These are phyloP conservation scores for Globisporangium rhizosaccharum DNA, from an alignment of 352 stramenopile genomes.

Conservation along the genomic window DNA sequence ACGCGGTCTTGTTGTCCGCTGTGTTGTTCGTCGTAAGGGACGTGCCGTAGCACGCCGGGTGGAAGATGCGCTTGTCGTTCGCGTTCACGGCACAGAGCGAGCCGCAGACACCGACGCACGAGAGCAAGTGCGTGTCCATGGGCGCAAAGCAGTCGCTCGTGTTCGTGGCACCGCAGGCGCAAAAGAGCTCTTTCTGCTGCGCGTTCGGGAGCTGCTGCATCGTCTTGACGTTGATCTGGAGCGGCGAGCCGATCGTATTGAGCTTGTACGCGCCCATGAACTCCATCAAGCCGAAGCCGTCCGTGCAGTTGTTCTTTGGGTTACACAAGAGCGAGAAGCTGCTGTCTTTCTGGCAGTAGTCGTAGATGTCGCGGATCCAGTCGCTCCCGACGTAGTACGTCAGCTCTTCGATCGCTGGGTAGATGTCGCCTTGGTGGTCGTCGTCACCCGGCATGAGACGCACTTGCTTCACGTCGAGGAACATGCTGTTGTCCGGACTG, in stretches of 20 bases:
- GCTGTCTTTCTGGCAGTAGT: conserved; percentile 58
- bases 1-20: conserved; percentile 16
- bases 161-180: conserved; percentile 27
- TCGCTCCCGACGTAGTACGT: conserved; percentile 69
- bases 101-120: conserved; percentile 55
- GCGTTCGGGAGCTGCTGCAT: conserved; percentile 36
- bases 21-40: conserved; percentile 7
- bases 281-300: conserved; percentile 40
- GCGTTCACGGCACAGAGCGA: conserved; percentile 40
- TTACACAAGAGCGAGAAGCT: conserved; percentile 46
- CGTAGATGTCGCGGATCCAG: conserved; percentile 63
- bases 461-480: conserved; percentile 64
- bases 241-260: conserved; percentile 45
- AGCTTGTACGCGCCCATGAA: conserved; percentile 69
- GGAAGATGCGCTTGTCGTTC: conserved; percentile 33
- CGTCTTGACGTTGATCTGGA: conserved; percentile 69
- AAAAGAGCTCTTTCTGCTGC: conserved; percentile 44
- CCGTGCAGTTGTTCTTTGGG: conserved; percentile 45
- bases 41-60: conserved; percentile 32
- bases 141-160: conserved; percentile 41
- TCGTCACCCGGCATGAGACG: conserved; percentile 49
- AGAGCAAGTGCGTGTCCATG: conserved; percentile 37
- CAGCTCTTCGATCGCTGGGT: conserved; percentile 58
- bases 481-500: conserved; percentile 74
- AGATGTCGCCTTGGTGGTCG: conserved; percentile 38